Conservation (phyloP, 2,329 filamentous ascomycete genomes). For the Drechslerella coelobrocha region DNA sequence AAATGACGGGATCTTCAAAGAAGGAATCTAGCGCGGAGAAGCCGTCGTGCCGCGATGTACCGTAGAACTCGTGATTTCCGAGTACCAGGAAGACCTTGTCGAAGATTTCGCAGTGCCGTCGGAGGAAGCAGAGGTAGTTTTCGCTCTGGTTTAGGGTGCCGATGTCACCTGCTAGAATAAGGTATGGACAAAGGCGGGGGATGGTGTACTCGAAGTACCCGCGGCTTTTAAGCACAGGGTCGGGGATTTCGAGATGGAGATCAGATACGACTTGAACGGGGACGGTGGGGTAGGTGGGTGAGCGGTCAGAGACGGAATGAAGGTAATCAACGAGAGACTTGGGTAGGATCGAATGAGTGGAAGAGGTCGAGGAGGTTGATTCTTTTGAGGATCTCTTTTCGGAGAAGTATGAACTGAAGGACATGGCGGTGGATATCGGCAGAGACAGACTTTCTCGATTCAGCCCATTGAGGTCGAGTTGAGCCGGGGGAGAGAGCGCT, state of each 20-base stretch:
- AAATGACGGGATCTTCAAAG: constrained; percentile 59
- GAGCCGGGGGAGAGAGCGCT: constrained; percentile 33
- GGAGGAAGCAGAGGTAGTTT: constrained; percentile 61
- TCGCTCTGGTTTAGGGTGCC: constrained; percentile 63
- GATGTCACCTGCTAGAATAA: constrained; percentile 64
- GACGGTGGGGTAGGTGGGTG: constrained; percentile 49
- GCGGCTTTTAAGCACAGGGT: constrained; percentile 55
- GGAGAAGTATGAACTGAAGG: constrained; percentile 49
- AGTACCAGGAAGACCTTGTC: constrained; percentile 62
- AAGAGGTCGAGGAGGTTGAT: constrained; percentile 45
- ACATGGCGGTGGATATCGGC: constrained; percentile 46
- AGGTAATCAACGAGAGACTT: constrained; percentile 50
- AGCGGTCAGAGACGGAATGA: constrained; percentile 36
- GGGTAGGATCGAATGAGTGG: constrained; percentile 43
- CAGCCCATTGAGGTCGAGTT: constrained; percentile 48
- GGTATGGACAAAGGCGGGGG: constrained; percentile 58
- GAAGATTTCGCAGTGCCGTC: constrained; percentile 59
- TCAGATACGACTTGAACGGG: constrained; percentile 63
- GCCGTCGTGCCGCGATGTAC: constrained; percentile 58
- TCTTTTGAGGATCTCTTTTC: constrained; percentile 49
- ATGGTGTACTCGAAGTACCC: constrained; percentile 60
- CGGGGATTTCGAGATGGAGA: constrained; percentile 62
- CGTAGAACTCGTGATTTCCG: constrained; percentile 66
- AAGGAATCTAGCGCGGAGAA: constrained; percentile 59
- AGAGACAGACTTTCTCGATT: constrained; percentile 21